Conservation (phyloP, 2,329 filamentous ascomycete species). For the Cladosporium sp. region DNA sequence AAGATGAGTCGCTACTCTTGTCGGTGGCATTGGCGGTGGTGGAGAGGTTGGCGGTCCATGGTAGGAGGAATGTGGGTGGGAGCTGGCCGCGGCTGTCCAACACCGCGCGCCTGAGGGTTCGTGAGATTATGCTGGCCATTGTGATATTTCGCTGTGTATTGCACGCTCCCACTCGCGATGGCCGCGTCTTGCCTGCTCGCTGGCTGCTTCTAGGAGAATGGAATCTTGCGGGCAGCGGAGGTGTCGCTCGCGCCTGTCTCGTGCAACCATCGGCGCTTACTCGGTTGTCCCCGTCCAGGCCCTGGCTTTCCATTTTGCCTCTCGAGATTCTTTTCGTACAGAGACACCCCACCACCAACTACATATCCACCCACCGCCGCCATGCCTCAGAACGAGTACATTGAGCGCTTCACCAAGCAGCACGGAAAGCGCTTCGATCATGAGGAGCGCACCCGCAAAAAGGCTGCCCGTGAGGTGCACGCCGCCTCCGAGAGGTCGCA, state of each 20-base stretch:
- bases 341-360: slow-evolving; percentile 7
- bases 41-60: slow-evolving; percentile 50
- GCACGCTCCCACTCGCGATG: background rate
- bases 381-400: slow-evolving; percentile 78
- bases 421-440: slow-evolving; percentile 65
- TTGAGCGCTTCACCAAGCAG: slow-evolving; percentile 72
- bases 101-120: slow-evolving; percentile 63
- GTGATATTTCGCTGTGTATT: background rate
- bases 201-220: slow-evolving; percentile 8
- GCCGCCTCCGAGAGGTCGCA: slow-evolving; percentile 86
- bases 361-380: slow-evolving; percentile 11
- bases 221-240: slow-evolving; percentile 13
- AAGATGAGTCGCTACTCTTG: slow-evolving; percentile 38
- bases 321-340: slow-evolving; percentile 13
- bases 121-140: slow-evolving; percentile 43
- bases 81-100: slow-evolving; percentile 59
- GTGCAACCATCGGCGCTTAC: background rate
- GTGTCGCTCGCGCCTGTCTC: slow-evolving; percentile 5
- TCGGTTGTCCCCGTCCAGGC: slow-evolving; percentile 6
- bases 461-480: slow-evolving; percentile 83
- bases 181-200: background rate
- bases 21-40: slow-evolving; percentile 36
- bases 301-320: slow-evolving; percentile 7
- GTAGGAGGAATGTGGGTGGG: slow-evolving; percentile 55
- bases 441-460: slow-evolving; percentile 87